These are phyloP conservation scores for Saprolegnia parasitica DNA, from an alignment of 352 stramenopile species.

Conservation along the genomic window DNA sequence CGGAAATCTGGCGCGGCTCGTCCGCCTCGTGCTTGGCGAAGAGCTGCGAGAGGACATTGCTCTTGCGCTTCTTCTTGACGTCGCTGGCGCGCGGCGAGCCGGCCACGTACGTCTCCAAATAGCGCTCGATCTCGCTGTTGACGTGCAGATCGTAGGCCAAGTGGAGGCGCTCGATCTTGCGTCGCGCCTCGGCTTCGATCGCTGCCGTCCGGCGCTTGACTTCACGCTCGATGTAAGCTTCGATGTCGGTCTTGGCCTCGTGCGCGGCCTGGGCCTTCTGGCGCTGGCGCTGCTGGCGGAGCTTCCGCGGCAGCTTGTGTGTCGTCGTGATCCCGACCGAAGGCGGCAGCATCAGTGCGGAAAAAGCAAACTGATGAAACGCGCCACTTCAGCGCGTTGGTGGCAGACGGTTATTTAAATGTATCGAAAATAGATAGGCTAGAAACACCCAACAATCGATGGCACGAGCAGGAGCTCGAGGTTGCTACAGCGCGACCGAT, in stretches of 20 bases:
- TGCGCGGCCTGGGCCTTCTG: constrained; percentile 4
- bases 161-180: not conserved
- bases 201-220: not conserved
- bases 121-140: constrained; percentile 11
- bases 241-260: not conserved
- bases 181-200: not conserved
- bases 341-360: constrained; percentile 1
- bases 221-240: constrained; percentile 9
- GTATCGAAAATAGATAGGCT: not conserved
- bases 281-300: constrained; percentile 5
- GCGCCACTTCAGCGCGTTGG: not conserved
- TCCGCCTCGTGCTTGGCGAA: constrained; percentile 10
- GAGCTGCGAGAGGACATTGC: not conserved
- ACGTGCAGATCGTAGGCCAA: constrained; percentile 11
- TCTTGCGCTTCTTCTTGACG: not conserved
- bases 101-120: not conserved
- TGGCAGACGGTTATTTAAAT: constrained; percentile 2
- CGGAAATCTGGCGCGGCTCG: not conserved
- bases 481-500: too few species aligned
- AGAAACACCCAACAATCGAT: not conserved
- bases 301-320: constrained; percentile 10
- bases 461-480: too few species aligned
- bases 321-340: constrained; percentile 12
- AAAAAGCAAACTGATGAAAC: not conserved
- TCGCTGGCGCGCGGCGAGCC: not conserved